Percentiles rank a stretch among this genome's conserved stretches.
These are phyloP conservation scores for Eimeria falciformis DNA, from an alignment of 169 alveolate genomes.

Conservation along the genomic window DNA sequence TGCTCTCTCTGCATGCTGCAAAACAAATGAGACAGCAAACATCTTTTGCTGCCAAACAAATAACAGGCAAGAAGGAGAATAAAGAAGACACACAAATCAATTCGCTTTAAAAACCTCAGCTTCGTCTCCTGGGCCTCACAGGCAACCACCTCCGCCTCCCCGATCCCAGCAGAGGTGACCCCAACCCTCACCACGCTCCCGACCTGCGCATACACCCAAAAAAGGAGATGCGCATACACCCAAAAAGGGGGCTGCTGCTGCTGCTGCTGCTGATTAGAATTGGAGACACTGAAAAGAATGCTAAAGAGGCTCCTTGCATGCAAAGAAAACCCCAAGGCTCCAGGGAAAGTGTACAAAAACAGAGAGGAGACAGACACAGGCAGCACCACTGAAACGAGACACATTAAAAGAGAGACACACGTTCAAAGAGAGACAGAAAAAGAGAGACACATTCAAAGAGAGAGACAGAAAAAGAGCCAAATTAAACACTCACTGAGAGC, in stretches of 20 bases:
- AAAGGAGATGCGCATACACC: too few relatives aligned
- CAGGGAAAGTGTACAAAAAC: too few relatives aligned
- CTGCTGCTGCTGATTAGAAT: too few relatives aligned
- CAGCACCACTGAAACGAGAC: too few relatives aligned
- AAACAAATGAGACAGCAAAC: too few relatives aligned
- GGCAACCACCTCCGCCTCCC: conserved; percentile 66
- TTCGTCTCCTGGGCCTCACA: conserved; percentile 7
- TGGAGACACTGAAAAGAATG: too few relatives aligned
- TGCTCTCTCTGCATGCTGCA: background rate
- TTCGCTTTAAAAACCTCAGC: background rate
- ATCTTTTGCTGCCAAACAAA: background rate
- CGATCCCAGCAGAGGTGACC: background rate
- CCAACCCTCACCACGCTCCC: conserved; percentile 39
- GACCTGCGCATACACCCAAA: background rate
- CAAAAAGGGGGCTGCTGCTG: too few relatives aligned
- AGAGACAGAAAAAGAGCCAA: background rate
- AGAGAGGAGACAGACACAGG: background rate
- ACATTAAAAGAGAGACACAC: background rate
- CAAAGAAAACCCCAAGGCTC: too few relatives aligned
- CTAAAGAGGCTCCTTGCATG: background rate
- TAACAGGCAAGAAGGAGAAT: background rate
- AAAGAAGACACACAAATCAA: background rate
- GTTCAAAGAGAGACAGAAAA: background rate
- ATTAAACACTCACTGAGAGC: background rate
- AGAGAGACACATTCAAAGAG: background rate